Percentiles rank a stretch among this genome's conserved stretches.
Conservation (phyloP, 164 flowering plant genomes). For the Protea cynaroides region DNA sequence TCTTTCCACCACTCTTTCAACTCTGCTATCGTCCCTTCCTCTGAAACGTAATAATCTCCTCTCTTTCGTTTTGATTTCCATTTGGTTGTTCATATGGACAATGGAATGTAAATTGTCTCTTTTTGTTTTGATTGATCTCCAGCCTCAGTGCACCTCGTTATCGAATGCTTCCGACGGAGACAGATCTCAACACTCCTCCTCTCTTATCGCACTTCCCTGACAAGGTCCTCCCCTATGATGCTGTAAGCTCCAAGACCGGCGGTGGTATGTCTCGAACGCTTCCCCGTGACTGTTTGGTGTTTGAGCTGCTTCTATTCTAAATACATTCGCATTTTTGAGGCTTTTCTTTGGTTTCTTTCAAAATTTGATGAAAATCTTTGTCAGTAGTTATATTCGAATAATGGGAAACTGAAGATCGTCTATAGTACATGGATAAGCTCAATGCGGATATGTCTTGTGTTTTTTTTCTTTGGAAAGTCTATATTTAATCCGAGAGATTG, state of each 20-base stretch:
- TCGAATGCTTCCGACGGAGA: constrained; percentile 76
- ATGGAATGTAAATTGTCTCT: background rate
- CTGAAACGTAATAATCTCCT: constrained; percentile 32
- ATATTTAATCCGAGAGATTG: no score
- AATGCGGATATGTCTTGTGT: no score
- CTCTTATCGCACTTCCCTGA: constrained; percentile 40
- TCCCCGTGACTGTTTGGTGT: no score
- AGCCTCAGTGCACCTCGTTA: constrained; percentile 81
- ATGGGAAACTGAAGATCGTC: no score
- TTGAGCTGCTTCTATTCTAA: no score
- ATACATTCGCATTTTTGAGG: no score
- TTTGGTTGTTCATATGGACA: background rate
- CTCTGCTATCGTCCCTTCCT: constrained; percentile 60
- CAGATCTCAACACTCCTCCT: constrained; percentile 77
- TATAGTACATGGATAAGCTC: no score
- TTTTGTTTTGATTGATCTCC: constrained; percentile 2
- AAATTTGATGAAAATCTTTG: no score
- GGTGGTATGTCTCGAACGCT: constrained; percentile 17
- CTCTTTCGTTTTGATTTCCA: background rate
- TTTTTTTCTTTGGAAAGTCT: no score
- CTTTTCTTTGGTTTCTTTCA: no score
- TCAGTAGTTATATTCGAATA: no score
- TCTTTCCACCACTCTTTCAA: constrained; percentile 54
- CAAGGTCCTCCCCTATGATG: constrained; percentile 38
- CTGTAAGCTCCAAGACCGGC: constrained; percentile 35